Conservation (phyloP, 805 yeast species). For the Nakazawaea ishiwadae region DNA sequence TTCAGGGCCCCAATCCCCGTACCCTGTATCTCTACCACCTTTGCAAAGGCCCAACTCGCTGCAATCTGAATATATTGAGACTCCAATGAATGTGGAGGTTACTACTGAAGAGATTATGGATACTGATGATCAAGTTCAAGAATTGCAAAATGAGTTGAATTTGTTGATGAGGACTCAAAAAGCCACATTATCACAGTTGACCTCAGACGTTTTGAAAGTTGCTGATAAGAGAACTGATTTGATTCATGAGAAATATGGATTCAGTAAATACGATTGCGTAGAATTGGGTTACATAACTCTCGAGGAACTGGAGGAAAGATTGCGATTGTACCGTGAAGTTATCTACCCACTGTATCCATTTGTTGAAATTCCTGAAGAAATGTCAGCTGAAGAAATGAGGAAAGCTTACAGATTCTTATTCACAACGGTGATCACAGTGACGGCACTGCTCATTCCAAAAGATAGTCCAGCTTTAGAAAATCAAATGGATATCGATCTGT, state of each 20-base stretch:
- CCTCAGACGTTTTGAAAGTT: slow-evolving; percentile 39
- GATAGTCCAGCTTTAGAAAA: slow-evolving; percentile 29
- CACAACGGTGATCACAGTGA: slow-evolving; percentile 57
- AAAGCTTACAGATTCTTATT: slow-evolving; percentile 55
- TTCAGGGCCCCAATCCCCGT: neutral
- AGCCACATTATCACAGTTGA: slow-evolving; percentile 34
- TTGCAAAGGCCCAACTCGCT: neutral
- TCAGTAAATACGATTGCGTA: slow-evolving; percentile 42
- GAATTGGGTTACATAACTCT: slow-evolving; percentile 50
- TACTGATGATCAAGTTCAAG: slow-evolving; percentile 22
- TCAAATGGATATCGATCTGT: slow-evolving; percentile 46
- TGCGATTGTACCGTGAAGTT: slow-evolving; percentile 42
- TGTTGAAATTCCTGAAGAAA: slow-evolving; percentile 43
- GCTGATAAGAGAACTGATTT: slow-evolving; percentile 37
- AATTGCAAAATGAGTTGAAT: slow-evolving; percentile 36
- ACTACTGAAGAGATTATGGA: neutral
- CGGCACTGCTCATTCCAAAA: slow-evolving; percentile 37
- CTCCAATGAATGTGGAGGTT: slow-evolving; percentile 7
- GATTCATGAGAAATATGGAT: slow-evolving; percentile 22
- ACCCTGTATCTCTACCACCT: slow-evolving; percentile 4
- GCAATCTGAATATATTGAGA: neutral
- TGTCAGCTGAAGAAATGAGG: slow-evolving; percentile 44
- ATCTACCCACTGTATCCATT: slow-evolving; percentile 51
- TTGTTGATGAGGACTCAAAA: slow-evolving; percentile 29
- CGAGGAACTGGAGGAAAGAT: slow-evolving; percentile 54